Evolutionary conservation across 225 moss, liverwort and hornwort genomes (phyloP).

Genomic region (Sphagnum contortum): DNA sequence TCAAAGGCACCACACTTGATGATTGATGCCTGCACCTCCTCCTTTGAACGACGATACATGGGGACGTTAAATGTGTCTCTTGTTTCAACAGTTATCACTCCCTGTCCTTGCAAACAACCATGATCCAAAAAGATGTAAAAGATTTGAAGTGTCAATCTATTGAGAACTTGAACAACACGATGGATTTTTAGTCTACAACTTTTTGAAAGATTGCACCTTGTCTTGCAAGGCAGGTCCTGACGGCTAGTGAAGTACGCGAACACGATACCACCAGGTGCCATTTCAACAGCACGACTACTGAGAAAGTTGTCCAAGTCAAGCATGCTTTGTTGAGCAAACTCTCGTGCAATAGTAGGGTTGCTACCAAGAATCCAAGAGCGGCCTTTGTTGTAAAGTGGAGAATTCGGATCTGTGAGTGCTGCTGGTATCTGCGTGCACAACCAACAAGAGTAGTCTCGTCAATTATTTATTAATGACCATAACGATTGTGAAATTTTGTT

Average conservation of each 20-base stretch:
- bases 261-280: conserved; percentile 51
- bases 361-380: conserved; percentile 70
- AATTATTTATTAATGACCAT: too few species aligned
- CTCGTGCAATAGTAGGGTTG: conserved; percentile 25
- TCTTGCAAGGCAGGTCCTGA: conserved; percentile 6
- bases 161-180: too few species aligned
- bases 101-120: conserved; percentile 17
- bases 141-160: too few species aligned
- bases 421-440: conserved; percentile 32
- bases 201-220: neutral
- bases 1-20: conserved; percentile 18
- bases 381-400: conserved; percentile 50
- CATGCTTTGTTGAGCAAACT: conserved; percentile 53
- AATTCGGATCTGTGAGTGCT: conserved; percentile 30
- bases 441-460: too few species aligned
- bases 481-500: too few species aligned
- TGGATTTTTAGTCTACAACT: neutral
- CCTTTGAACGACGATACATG: conserved; percentile 37
- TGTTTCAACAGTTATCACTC: conserved; percentile 23
- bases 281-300: conserved; percentile 43
- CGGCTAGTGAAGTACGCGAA: conserved; percentile 43
- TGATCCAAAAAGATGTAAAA: too few species aligned
- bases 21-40: conserved; percentile 48
- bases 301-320: conserved; percentile 42
- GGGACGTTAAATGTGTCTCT: conserved; percentile 67